Evolutionary conservation across 2,329 filamentous ascomycete species (phyloP), one percentile per base, ranked within the genome.

Genomic region (Aspergillus eucalypticola): DNA sequence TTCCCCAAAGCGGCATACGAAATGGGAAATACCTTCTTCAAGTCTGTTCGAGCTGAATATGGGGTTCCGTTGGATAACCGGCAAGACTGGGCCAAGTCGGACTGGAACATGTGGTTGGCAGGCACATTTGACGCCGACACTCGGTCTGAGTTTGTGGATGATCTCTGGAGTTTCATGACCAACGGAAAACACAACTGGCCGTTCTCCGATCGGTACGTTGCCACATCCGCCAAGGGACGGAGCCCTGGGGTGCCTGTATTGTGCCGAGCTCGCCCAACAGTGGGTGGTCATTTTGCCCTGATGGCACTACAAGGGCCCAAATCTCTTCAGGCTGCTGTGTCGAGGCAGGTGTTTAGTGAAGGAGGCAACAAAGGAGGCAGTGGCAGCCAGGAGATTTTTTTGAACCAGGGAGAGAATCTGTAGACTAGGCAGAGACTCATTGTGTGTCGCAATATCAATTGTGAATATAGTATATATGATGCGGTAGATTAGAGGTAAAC

Each of bases 31-130:
- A 54, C 62, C 0, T 80, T 77, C 56, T 79, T 79, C 62, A 68
- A 69, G 5, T 68, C 68, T 2, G 71, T 78, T 11, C 71, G 74
- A 6, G 67, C 67, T 4, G 63, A 73, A 35, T 76, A 72, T 29
- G 78, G 78, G 8, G 74, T 81, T 0, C 65, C 77, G 5, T 70
- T 81, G 5, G 77, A 79, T 44, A 70, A 72, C 53, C 64, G 72
- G 25, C 75, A 76, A 25, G 67, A 76, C 27, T 81, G 76, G 74
- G 74, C 70, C 38, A 80, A 81, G 62, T 76, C 74, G 2, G 78
- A 81, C 61, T 79, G 76, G 79, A 78, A 78, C 60, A 76, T 79
- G 66, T 80, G 76, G 74, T 63, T 73, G n/a, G 77, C 76, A 15
- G 75, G 66, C 19, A 74, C 72, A 2, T 69, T 75, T 38, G 68